Base-by-base conservation (phyloP, 1,139 yeast species). In the Meyerozyma elateridarum region DNA sequence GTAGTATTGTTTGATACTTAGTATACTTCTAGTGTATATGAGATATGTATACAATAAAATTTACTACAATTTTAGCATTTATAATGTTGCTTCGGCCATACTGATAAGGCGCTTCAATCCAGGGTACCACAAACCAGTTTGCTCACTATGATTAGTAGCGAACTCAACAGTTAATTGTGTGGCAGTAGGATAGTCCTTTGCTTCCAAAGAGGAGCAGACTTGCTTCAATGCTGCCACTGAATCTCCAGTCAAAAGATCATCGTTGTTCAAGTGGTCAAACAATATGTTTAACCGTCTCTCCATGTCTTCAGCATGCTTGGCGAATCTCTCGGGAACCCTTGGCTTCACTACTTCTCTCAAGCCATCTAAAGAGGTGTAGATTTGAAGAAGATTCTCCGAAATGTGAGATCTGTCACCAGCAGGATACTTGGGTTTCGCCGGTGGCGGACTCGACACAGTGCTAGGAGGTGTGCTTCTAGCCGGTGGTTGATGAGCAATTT, bases 101-200 rank as follows among this genome's bases (percentile, higher is more conserved):
- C 83, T 85, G 40, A 91, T 79, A 45, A 91, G 71, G 48, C 96
- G 76, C 60, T 84, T 87, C 33, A 91, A 82, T 48, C 98, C 98
- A 16, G 85, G 78, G 64, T 85, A 78, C 98, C 98, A 91, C 47
- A 83, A 79, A 8, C 95, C 95, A 43, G 85, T 77, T 55, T 89
- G 95, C 27, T 74, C 78, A 31, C 81, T 73, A 45, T 76, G 73
- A 25, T 74, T 71, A 6, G 88, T 73, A 30, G 85, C 74, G 44
- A 91, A 72, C 33, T 79, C 76, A 30, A 70, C 58, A 42, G 76
- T 76, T 32, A 75, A 48, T 8, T 70, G 61, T 34, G 72, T 60
- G 2, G 97, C 96, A 8, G 64, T 63, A 9, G 59, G 59, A 52
- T 66, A 85, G 42, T 85, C 80, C 40, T 70, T 69, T 11, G 53